A percentile compares a stretch with the other conserved stretches of the same genome.
phyloP scores from a whole-genome alignment of 2,329 filamentous ascomycete genomes.

The Fusarium sp. region DNA sequence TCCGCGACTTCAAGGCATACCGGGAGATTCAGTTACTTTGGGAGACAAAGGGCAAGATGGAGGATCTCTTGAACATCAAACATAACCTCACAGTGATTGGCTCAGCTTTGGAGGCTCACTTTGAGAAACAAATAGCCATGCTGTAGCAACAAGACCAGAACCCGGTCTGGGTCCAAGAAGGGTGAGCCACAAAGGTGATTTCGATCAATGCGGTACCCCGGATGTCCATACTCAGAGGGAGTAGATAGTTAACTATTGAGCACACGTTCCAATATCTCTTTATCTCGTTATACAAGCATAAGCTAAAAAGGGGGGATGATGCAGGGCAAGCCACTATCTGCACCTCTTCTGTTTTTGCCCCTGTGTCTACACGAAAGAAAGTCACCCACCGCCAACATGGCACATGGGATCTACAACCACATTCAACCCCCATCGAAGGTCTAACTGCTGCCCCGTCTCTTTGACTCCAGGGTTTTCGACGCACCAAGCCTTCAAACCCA shows the following conservation, averaged over 20 bases:
- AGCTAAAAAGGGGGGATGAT: not conserved
- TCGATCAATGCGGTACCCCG: not conserved
- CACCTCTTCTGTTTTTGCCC: not conserved
- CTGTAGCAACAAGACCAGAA: not conserved
- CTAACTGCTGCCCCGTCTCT: not conserved
- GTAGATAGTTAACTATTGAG: not conserved
- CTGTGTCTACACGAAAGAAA: not conserved
- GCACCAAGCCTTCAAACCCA: not conserved
- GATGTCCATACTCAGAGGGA: not conserved
- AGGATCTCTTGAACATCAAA: not conserved
- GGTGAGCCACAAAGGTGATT: not conserved
- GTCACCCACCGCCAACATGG: not conserved
- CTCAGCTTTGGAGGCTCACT: not conserved
- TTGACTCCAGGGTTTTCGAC: not conserved
- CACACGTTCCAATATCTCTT: not conserved
- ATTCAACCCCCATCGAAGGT: not conserved
- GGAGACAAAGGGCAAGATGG: not conserved
- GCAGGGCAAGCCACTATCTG: not conserved
- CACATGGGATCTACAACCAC: not conserved
- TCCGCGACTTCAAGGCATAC: not conserved
- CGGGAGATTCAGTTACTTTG: not conserved
- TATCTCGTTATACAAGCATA: not conserved
- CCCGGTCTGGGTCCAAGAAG: not conserved
- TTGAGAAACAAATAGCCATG: not conserved
- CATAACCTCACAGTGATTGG: not conserved